These are phyloP conservation scores for Ampelocalamus luodianensis DNA, from an alignment of 176 grass and related monocot species.

Conservation along the genomic window DNA sequence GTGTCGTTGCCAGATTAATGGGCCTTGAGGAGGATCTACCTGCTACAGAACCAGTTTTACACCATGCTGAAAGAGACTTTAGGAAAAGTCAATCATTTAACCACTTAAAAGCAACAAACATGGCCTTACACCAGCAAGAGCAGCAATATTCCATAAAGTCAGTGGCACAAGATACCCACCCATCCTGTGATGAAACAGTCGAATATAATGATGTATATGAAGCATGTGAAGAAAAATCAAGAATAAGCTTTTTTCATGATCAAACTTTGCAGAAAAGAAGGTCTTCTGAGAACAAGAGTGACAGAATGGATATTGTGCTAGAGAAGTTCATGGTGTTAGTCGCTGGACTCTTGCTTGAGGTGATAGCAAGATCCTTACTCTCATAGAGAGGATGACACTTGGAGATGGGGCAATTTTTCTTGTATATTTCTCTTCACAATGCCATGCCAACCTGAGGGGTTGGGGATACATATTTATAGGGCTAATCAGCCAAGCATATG, in stretches of 20 bases:
- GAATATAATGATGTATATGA: constrained; percentile 66
- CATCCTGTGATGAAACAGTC: constrained; percentile 38
- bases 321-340: constrained; percentile 58
- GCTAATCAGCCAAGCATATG: too few relatives aligned
- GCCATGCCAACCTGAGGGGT: too few relatives aligned
- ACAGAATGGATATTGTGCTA: constrained; percentile 47
- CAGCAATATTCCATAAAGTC: constrained; percentile 34
- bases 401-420: too few relatives aligned
- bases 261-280: constrained; percentile 43
- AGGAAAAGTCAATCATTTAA: constrained; percentile 25
- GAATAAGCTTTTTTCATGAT: constrained; percentile 31
- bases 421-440: too few relatives aligned
- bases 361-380: too few relatives aligned
- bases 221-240: constrained; percentile 56
- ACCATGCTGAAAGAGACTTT: constrained; percentile 16
- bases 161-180: too few relatives aligned
- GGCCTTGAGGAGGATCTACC: constrained; percentile 82
- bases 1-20: constrained; percentile 87
- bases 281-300: constrained; percentile 39
- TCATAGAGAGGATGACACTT: too few relatives aligned
- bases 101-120: constrained; percentile 27
- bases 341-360: too few relatives aligned
- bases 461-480: too few relatives aligned
- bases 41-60: constrained; percentile 45
- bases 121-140: constrained; percentile 18